Base-by-base conservation (phyloP, 2,329 filamentous ascomycete species). In the Mollisiaceae sp. region DNA sequence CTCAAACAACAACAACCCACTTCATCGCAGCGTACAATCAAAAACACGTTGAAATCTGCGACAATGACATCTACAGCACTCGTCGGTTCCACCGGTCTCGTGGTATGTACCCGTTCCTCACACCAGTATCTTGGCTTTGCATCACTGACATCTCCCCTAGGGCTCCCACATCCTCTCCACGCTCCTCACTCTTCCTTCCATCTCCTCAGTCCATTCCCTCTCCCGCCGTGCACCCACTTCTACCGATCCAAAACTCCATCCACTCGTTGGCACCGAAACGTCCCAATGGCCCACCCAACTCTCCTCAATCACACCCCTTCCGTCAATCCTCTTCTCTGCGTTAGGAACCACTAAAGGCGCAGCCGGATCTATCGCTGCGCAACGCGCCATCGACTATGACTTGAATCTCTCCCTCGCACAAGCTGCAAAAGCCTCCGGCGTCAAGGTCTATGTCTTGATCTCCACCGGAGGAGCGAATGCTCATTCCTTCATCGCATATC, bases 381-480 rank as follows among this genome's bases (percentile, higher is more conserved):
- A 97, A 79, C 91, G 92, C 80, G 91, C 91, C 75, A 91, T 97
- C 69, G 94, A 97, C 80, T 87, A 93, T 75, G 93, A 95, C 75
- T 82, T 97, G 54, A 97, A 97, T 78, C 78, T 96, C 58, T 89
- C 90, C 69, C 83, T 97, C 27, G 93, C 92, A 3, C 84, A 85
- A 67, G 88, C 90, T 0, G 92, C 94, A 52, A 92, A 90, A 75
- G 85, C 84, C 4, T 86, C 89, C 0, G 92, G 92, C 41, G 85
- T 87, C 12, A 87, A 87, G 70, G 90, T 89, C n/a, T 77, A 75
- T 60, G 89, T 97, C 24, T 65, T 77, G 1, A 74, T 77, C 60
- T 83, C 45, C 36, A 80, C 38, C 59, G 70, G 52, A 57, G 78
- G 78, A 59, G 82, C 80, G n/a, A 86, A 76, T 79, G 82, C 74